Base-by-base conservation (phyloP, 1,284 basidiomycete species). In the Bothia castanella region DNA sequence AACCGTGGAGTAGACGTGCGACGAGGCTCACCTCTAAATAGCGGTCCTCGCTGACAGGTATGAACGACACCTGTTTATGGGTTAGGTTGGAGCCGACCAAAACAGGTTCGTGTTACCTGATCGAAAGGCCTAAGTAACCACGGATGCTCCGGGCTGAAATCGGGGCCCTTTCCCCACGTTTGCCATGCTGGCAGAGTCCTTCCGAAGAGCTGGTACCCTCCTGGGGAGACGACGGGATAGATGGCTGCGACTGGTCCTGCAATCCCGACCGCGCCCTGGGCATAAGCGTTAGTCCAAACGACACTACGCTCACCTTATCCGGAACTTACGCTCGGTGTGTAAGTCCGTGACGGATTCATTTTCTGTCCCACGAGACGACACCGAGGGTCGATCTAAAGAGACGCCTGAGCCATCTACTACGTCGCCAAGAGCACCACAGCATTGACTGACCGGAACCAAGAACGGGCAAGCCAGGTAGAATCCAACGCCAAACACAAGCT, bases 51-150 rank as follows among this genome's bases (percentile, higher is more conserved):
- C 58, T 67, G 7, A 82, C 69, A 0, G 70, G 67, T 30, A 74
- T 69, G 56, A 80, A 82, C 2, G 63, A 62, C 11, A 82, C 62
- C 79, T 82, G 31, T 11, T 36, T 11, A 30, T 25, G 13, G 12
- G 32, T 40, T 3, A 39, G 19, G 37, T 25, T 30, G 13, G 16
- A 13, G 12, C 12, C 3, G 5, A 42, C 16, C 2, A 9, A 42
- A 13, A 39, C 1, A 21, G 12, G 32, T 10, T 23, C 9, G 9
- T 9, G 25, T 25, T 17, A 83, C 79, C 62, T 85, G 80, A 60
- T 88, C 85, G 57, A 89, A 89, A 2, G 80, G 76, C 16, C 73
- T 64, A 13, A 87, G 67, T 3, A 87, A 59, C 81, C 83, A 87
- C 2, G 84, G 86, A 35, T 67, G 69, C 2, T 75, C 72, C 1